Percentiles rank a stretch among this genome's conserved stretches.
phyloP scores from a whole-genome alignment of 2,329 filamentous ascomycete species.

The Colletotrichum limetticola region DNA sequence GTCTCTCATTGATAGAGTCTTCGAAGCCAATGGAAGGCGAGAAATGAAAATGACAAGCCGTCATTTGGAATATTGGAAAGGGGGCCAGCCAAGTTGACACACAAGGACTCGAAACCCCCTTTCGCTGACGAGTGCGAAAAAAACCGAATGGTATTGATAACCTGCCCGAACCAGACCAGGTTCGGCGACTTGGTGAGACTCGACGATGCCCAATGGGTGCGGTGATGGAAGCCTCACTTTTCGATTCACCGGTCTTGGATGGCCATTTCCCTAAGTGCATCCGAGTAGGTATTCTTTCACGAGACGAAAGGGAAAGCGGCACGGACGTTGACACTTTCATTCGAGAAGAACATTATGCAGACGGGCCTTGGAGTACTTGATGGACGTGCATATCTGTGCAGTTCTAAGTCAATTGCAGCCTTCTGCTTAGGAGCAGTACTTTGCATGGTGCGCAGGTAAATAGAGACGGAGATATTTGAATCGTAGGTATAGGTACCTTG shows the following conservation, averaged over 20 bases:
- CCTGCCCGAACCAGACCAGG: slow-evolving; percentile 1
- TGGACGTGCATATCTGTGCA: background rate
- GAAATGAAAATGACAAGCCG: slow-evolving; percentile 13
- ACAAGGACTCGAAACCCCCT: slow-evolving; percentile 10
- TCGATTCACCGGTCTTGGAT: slow-evolving; percentile 8
- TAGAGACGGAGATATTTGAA: background rate
- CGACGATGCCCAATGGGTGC: slow-evolving; percentile 29
- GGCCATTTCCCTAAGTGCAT: background rate
- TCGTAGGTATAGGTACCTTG: slow-evolving; percentile 19
- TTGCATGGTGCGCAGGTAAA: background rate
- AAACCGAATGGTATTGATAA: background rate
- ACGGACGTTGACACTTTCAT: slow-evolving; percentile 4
- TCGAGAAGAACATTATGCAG: slow-evolving; percentile 19
- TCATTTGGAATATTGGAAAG: slow-evolving; percentile 29
- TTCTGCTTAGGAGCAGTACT: background rate
- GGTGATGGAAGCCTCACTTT: slow-evolving; percentile 29
- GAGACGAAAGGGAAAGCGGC: background rate
- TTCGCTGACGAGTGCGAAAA: background rate
- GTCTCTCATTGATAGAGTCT: slow-evolving; percentile 1
- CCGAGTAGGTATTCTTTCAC: slow-evolving; percentile 14
- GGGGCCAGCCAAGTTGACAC: slow-evolving; percentile 17
- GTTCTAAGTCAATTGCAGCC: background rate
- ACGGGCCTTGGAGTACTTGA: background rate
- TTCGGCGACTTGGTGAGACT: slow-evolving; percentile 29
- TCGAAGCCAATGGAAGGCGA: slow-evolving; percentile 23